phyloP scores from a whole-genome alignment of 2,329 filamentous ascomycete species.

The Aspergillus arachidicola region DNA sequence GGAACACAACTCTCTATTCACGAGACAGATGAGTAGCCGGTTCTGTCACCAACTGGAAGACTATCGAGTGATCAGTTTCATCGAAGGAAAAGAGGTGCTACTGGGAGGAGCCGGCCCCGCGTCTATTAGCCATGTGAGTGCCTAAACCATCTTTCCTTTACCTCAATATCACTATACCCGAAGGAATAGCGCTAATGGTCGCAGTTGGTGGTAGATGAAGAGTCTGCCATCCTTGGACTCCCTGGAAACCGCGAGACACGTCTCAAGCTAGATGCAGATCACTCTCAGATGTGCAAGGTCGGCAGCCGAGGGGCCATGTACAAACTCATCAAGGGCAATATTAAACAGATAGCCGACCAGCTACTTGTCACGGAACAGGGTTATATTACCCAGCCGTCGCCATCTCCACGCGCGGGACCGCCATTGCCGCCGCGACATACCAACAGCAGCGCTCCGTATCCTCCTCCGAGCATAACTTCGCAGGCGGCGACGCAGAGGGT shows the following conservation, averaged over 20 bases:
- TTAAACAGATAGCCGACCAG: slow-evolving; percentile 36
- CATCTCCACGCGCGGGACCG: slow-evolving; percentile 20
- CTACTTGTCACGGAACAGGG: slow-evolving; percentile 33
- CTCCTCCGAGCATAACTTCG: slow-evolving; percentile 14
- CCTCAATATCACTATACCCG: too few relatives aligned
- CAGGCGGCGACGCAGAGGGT: slow-evolving; percentile 16
- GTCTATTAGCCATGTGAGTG: slow-evolving; percentile 34
- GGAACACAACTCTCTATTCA: slow-evolving; percentile 35
- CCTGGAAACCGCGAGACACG: slow-evolving; percentile 38
- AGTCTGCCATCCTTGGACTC: slow-evolving; percentile 38
- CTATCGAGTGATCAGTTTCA: slow-evolving; percentile 38
- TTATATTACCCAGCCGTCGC: slow-evolving; percentile 28
- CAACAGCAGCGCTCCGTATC: slow-evolving; percentile 32
- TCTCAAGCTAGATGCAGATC: slow-evolving; percentile 38
- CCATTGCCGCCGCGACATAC: slow-evolving; percentile 32
- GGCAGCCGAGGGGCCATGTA: slow-evolving; percentile 33
- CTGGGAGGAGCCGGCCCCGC: slow-evolving; percentile 31
- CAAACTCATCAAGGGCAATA: slow-evolving; percentile 35
- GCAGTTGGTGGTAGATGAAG: slow-evolving; percentile 39
- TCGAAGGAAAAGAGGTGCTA: slow-evolving; percentile 36
- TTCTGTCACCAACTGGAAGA: slow-evolving; percentile 39
- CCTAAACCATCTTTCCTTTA: rapidly evolving
- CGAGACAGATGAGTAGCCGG: slow-evolving; percentile 33
- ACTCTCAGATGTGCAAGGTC: slow-evolving; percentile 40
- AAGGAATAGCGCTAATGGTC: slow-evolving; percentile 9